phyloP scores from a whole-genome alignment of 1,139 yeast species.

The Taphrina betulina region DNA sequence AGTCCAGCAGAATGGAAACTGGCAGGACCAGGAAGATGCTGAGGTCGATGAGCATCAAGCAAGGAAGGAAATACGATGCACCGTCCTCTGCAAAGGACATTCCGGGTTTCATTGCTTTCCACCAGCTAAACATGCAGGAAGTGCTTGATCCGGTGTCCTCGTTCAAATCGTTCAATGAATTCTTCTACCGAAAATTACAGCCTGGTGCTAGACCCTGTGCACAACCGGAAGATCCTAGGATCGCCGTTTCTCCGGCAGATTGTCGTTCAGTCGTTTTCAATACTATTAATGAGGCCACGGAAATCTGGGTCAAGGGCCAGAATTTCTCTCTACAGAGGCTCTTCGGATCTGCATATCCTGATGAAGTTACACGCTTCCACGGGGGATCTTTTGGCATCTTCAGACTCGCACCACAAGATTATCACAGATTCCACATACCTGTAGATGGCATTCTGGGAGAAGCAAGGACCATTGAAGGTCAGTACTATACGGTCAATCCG shows the following conservation, averaged over 20 bases:
- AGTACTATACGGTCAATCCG: constrained; percentile 93
- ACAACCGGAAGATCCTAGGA: constrained; percentile 50
- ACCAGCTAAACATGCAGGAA: constrained; percentile 69
- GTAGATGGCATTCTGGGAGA: constrained; percentile 70
- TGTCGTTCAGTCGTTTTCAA: constrained; percentile 75
- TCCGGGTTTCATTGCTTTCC: constrained; percentile 75
- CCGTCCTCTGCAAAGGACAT: constrained; percentile 67
- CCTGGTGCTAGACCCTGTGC: constrained; percentile 72
- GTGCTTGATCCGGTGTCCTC: constrained; percentile 55
- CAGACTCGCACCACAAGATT: constrained; percentile 94
- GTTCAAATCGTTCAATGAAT: constrained; percentile 78
- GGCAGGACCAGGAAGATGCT: constrained; percentile 59
- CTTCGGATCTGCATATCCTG: constrained; percentile 58
- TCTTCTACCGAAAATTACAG: constrained; percentile 75
- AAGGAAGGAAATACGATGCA: constrained; percentile 78
- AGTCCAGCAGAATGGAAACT: constrained; percentile 55
- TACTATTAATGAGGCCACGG: constrained; percentile 62
- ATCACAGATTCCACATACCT: constrained; percentile 89
- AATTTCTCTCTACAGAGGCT: constrained; percentile 69
- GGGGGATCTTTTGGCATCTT: constrained; percentile 72
- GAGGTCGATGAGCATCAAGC: constrained; percentile 67
- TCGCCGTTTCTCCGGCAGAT: constrained; percentile 82
- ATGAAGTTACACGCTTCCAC: constrained; percentile 51
- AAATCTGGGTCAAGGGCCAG: constrained; percentile 86
- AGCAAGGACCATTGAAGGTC: constrained; percentile 73